phyloP scores from a whole-genome alignment of 2,329 filamentous ascomycete genomes.

The Scytalidium lignicola region DNA sequence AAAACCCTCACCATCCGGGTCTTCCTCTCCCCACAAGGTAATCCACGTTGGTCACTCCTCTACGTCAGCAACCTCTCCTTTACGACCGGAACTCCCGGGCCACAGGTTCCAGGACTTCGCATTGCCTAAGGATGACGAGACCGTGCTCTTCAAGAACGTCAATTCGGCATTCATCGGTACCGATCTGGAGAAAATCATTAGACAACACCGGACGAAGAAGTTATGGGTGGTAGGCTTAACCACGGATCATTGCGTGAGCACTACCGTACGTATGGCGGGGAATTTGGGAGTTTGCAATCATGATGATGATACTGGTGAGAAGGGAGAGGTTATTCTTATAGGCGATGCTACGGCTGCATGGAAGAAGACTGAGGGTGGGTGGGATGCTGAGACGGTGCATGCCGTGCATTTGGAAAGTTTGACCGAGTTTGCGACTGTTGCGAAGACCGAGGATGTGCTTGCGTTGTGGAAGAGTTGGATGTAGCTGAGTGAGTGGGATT shows the following conservation, averaged over 20 bases:
- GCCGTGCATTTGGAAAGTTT: conserved; percentile 38
- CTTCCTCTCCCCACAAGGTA: conserved; percentile 26
- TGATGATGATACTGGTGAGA: conserved; percentile 25
- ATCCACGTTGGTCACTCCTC: conserved; percentile 43
- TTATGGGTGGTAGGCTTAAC: conserved; percentile 35
- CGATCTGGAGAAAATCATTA: conserved; percentile 32
- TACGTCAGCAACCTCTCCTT: conserved; percentile 24
- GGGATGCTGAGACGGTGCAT: conserved; percentile 42
- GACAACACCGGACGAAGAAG: conserved; percentile 14
- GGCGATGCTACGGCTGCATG: conserved; percentile 42
- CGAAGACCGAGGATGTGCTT: conserved; percentile 32
- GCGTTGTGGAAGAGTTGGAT: conserved; percentile 6
- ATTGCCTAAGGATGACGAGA: conserved; percentile 28
- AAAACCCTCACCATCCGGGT: conserved; percentile 13
- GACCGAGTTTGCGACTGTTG: conserved; percentile 39
- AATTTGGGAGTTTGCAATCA: conserved; percentile 40
- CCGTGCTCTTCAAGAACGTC: conserved; percentile 37
- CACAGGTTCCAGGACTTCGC: conserved; percentile 15
- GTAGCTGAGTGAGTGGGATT: no score
- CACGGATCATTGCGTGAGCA: conserved; percentile 46
- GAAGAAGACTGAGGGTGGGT: conserved; percentile 27
- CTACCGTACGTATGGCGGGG: conserved; percentile 40
- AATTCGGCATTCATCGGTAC: conserved; percentile 44
- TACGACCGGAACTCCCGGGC: conserved; percentile 30
- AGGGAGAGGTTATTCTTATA: conserved; percentile 35